These are phyloP conservation scores for Talaromyces proteolyticus DNA, from an alignment of 495 filamentous ascomycete species.

Conservation along the genomic window DNA sequence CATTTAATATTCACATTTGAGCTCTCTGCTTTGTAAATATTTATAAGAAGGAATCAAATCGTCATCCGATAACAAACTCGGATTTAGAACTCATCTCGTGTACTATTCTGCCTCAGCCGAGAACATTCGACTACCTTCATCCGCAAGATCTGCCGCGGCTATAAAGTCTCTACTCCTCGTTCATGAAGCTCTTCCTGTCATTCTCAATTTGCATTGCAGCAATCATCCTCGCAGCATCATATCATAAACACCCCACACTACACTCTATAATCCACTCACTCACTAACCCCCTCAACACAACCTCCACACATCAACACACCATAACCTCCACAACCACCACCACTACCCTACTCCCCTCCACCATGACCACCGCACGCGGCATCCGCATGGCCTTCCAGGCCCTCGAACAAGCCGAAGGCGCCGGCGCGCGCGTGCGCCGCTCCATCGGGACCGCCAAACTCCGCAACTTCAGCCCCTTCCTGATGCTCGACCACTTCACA, in stretches of 20 bases:
- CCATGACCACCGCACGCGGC: constrained; percentile 65
- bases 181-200: constrained; percentile 38
- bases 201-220: constrained; percentile 39
- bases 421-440: constrained; percentile 80
- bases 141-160: constrained; percentile 1
- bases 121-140: constrained; percentile 22
- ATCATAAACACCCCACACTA: too few species aligned
- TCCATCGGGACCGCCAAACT: constrained; percentile 82
- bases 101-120: neutral
- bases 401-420: constrained; percentile 82
- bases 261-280: too few species aligned
- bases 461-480: constrained; percentile 85
- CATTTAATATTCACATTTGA: neutral
- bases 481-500: constrained; percentile 96
- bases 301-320: constrained; percentile 5
- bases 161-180: constrained; percentile 26
- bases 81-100: neutral
- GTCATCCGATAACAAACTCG: neutral
- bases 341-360: constrained; percentile 17
- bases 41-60: neutral
- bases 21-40: neutral
- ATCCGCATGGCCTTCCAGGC: constrained; percentile 81
- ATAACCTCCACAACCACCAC: constrained; percentile 3
- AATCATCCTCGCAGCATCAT: constrained; percentile 26
- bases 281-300: constrained; percentile 12